These are phyloP conservation scores for Neostapfia colusana DNA, from an alignment of 176 grass and related monocot species.

Conservation along the genomic window DNA sequence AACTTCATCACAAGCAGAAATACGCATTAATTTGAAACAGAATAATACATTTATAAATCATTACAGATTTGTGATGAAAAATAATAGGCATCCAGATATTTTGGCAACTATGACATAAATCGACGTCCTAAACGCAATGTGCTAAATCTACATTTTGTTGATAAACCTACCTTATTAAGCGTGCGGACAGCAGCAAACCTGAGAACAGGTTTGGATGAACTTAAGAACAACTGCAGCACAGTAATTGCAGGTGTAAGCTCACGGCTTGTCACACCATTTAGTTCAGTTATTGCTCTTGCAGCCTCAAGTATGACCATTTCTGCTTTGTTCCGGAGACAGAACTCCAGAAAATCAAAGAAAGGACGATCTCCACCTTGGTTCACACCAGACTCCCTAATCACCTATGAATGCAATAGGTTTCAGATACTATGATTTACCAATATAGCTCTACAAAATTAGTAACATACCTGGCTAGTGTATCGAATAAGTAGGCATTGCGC, in stretches of 20 bases:
- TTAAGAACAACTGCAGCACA: conserved; percentile 95
- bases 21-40: background rate
- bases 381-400: conserved; percentile 77
- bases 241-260: conserved; percentile 97
- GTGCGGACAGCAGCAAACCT: conserved; percentile 94
- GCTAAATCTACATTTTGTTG: conserved; percentile 1
- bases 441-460: conserved; percentile 32
- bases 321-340: conserved; percentile 89
- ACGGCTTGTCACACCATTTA: conserved; percentile 88
- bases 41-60: background rate
- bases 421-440: conserved; percentile 6
- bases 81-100: background rate
- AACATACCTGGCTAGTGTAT: conserved; percentile 85
- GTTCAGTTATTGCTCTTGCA: conserved; percentile 92
- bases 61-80: background rate
- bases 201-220: conserved; percentile 98
- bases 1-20: conserved; percentile 1
- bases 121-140: background rate
- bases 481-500: conserved; percentile 95
- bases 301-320: conserved; percentile 99
- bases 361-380: conserved; percentile 89
- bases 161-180: conserved; percentile 73
- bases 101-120: background rate
- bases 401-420: conserved; percentile 50
- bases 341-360: conserved; percentile 96